These are phyloP conservation scores for Acanthamoeba castellanii DNA, from an alignment of 208 protist species.

Conservation along the genomic window DNA sequence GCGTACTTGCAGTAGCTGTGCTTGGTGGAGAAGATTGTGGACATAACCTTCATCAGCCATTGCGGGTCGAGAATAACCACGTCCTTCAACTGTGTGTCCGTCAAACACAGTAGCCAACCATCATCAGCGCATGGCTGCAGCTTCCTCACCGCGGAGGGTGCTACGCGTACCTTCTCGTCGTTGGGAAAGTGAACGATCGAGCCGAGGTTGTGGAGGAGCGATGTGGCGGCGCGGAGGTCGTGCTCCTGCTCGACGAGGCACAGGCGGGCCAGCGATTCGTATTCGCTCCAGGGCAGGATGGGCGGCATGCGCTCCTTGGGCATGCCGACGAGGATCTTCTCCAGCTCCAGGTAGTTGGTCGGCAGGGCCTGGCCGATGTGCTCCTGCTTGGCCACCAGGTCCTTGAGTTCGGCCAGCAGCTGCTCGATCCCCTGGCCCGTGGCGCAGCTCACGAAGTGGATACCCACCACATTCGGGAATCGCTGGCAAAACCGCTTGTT, in stretches of 20 bases:
- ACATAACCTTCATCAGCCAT: conserved; percentile 81
- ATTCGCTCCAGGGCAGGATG: conserved; percentile 33
- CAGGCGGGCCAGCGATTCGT: neutral
- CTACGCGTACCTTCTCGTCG: conserved; percentile 39
- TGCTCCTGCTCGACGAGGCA: conserved; percentile 46
- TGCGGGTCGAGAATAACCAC: conserved; percentile 80
- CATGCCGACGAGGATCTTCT: neutral
- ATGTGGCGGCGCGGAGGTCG: neutral
- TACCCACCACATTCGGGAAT: conserved; percentile 32
- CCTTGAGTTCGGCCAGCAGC: neutral
- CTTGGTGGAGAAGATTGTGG: conserved; percentile 65
- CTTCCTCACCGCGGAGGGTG: neutral
- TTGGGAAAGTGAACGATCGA: conserved; percentile 54
- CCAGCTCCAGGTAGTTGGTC: conserved; percentile 48
- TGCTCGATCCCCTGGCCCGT: conserved; percentile 30
- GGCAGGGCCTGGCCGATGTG: conserved; percentile 34
- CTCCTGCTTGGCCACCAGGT: conserved; percentile 53
- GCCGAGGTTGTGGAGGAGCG: conserved; percentile 67
- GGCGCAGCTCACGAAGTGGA: conserved; percentile 65
- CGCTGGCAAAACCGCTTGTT: neutral
- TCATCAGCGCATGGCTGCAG: neutral
- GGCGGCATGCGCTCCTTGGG: conserved; percentile 21
- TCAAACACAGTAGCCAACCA: neutral
- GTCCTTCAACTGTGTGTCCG: conserved; percentile 71
- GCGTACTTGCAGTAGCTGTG: conserved; percentile 66